Evolutionary conservation across 169 alveolate species (phyloP).

Genomic region (Eimeria maxima): DNA sequence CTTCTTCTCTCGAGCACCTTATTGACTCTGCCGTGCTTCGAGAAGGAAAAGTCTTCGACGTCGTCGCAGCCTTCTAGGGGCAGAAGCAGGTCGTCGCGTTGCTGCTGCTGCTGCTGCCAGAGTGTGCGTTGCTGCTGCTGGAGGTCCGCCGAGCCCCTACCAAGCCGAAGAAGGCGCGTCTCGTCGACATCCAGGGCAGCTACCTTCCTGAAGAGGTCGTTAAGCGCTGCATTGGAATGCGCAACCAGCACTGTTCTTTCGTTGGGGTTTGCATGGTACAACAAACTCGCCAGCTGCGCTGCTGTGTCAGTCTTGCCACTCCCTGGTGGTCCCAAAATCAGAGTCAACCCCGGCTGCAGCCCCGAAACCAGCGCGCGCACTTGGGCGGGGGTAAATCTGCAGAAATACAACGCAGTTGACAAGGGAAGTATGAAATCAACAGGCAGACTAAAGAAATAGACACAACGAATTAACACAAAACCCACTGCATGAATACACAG

Average conservation of each 20-base stretch:
- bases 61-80: slow-evolving; percentile 47
- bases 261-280: slow-evolving; percentile 92
- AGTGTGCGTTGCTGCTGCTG: slow-evolving; percentile 70
- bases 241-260: slow-evolving; percentile 93
- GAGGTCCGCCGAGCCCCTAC: slow-evolving; percentile 93
- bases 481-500: too few relatives aligned
- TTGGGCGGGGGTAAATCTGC: slow-evolving; percentile 87
- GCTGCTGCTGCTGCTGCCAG: too few relatives aligned
- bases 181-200: slow-evolving; percentile 94
- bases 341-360: slow-evolving; percentile 93
- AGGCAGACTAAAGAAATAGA: too few relatives aligned
- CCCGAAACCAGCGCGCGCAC: slow-evolving; percentile 94
- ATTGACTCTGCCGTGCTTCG: slow-evolving; percentile 94
- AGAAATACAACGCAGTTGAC: neutral
- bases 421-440: neutral
- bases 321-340: slow-evolving; percentile 98
- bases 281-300: slow-evolving; percentile 94
- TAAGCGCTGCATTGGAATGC: slow-evolving; percentile 91
- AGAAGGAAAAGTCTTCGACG: slow-evolving; percentile 84
- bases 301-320: slow-evolving; percentile 96
- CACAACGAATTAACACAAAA: too few relatives aligned
- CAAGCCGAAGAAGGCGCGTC: slow-evolving; percentile 95
- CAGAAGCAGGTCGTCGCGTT: slow-evolving; percentile 77
- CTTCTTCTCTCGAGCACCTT: slow-evolving; percentile 87
- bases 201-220: slow-evolving; percentile 95